phyloP scores from a whole-genome alignment of 371 early-diverging fungal genomes.

The Mortierella sp. region DNA sequence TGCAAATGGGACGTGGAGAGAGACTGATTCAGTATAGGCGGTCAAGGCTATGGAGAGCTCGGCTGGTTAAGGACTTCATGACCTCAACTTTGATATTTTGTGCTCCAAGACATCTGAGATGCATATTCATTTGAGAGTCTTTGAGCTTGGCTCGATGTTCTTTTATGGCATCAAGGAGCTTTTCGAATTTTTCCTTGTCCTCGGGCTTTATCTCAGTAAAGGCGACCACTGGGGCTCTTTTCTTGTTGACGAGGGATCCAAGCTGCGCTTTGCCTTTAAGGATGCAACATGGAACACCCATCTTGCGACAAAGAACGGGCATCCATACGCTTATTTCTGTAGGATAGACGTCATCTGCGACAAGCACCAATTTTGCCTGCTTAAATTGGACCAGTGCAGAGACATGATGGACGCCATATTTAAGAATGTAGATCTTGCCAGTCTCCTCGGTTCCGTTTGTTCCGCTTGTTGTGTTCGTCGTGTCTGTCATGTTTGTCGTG shows the following conservation, averaged over 20 bases:
- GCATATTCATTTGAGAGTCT: background rate
- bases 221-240: constrained; percentile 96
- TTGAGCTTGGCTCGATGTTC: background rate
- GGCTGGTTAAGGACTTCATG: background rate
- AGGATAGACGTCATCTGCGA: constrained; percentile 99
- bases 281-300: constrained; percentile 98
- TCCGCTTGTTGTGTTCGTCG: no score
- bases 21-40: background rate
- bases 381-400: constrained; percentile 95
- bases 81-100: background rate
- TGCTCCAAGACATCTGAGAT: background rate
- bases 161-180: background rate
- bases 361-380: constrained; percentile 97
- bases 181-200: constrained; percentile 89
- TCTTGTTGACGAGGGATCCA: constrained; percentile 98
- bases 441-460: no score
- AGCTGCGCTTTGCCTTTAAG: constrained; percentile 97
- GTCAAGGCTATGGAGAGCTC: background rate
- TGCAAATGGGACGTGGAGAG: background rate
- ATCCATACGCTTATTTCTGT: constrained; percentile 98
- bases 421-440: constrained; percentile 90
- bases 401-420: constrained; percentile 99
- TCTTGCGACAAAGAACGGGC: constrained; percentile 99
- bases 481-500: background rate
- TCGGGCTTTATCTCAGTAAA: constrained; percentile 93